Base-by-base conservation (phyloP, 1,284 basidiomycete species). In the Ustilago curta region DNA sequence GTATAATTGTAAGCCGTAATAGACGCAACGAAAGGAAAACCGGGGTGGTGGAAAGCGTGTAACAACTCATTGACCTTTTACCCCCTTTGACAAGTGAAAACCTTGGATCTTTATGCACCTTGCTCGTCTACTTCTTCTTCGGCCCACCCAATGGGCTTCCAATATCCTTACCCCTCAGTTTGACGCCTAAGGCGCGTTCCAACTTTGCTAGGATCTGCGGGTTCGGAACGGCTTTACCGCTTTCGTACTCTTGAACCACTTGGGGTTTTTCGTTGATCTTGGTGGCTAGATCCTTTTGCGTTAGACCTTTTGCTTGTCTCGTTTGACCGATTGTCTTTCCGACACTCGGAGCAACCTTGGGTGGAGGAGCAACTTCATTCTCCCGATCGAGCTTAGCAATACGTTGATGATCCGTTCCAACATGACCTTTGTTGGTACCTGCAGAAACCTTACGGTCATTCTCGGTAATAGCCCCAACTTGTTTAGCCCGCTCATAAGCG, bases 201-300 rank as follows among this genome's bases (percentile, higher is more conserved):
- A 98, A 90, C 89, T 98, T 98, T 72, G 89, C 89, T 31, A 99
- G 89, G 78, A 99, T 91, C 84, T 94, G 92, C 48, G 93, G 88
- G 85, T 93, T 95, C 42, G 96, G 96, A 37, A 93, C 90, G 25
- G 95, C 96, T 85, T 91, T 92, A 90, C 89, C 87, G 16, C 54
- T 57, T 75, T 97, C 94, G 86, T 97, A 95, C 78, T 97, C 95
- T 84, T 93, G 91, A 32, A 95, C 87, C 48, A 95, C 88, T 45
- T 92, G 91, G 37, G 90, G 91, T 85, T 94, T 94, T 88, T 95
- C 93, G 85, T 95, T 96, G 83, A 94, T 90, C 88, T 92, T 93
- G 85, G 92, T 92, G 7, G 94, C 97, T 27, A 98, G 88, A 68
- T 98, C 96, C 87, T 97, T 97, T 86, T 99, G 96, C 11, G 93